phyloP scores from a whole-genome alignment of 345 rosid species.

The Kernera saxatilis region DNA sequence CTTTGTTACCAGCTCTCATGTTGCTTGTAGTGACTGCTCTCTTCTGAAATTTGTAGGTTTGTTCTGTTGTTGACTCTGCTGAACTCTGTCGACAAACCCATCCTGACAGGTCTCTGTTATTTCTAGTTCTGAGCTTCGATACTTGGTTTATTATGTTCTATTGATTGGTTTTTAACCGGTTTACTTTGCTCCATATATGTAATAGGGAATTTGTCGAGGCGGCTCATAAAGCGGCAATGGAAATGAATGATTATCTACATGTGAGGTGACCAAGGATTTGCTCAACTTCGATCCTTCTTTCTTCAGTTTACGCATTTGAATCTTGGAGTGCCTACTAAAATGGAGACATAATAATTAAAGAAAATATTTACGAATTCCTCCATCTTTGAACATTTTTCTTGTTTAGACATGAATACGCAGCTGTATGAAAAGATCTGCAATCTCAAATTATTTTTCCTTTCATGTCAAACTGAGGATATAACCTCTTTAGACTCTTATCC shows the following conservation, averaged over 20 bases:
- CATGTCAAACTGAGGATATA: background rate
- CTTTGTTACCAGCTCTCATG: background rate
- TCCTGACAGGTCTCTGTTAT: constrained; percentile 66
- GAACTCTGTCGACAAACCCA: constrained; percentile 94
- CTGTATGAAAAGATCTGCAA: background rate
- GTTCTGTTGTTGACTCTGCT: constrained; percentile 90
- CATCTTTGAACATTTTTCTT: background rate
- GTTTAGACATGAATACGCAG: background rate
- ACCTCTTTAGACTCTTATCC: too few relatives aligned
- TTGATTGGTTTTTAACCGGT: background rate
- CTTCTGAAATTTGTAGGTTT: constrained; percentile 49
- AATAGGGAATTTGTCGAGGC: constrained; percentile 84
- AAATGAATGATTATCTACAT: constrained; percentile 91
- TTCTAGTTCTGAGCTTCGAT: background rate
- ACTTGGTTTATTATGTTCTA: background rate
- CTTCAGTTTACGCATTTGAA: background rate
- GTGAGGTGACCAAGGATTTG: constrained; percentile 84
- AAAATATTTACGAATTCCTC: background rate
- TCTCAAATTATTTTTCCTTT: background rate
- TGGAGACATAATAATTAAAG: background rate
- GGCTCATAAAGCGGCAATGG: constrained; percentile 83
- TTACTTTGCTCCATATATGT: background rate
- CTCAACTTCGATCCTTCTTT: constrained; percentile 8
- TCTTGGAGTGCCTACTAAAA: background rate
- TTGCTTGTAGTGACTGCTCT: background rate